These are phyloP conservation scores for Dacryopinax spathularia DNA, from an alignment of 768 basidiomycete species.

Conservation along the genomic window DNA sequence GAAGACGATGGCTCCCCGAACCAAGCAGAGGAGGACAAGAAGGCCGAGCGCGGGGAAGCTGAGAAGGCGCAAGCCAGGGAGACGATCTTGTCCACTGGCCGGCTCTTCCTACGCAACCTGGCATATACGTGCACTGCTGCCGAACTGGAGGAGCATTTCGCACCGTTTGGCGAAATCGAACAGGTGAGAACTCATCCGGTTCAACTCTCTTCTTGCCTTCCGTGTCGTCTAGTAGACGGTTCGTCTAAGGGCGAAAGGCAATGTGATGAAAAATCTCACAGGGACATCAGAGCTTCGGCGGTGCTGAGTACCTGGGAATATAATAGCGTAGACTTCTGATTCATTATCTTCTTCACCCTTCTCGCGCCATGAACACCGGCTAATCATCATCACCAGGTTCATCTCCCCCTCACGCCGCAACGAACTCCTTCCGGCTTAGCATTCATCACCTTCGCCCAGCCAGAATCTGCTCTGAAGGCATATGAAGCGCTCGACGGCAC, in stretches of 20 bases:
- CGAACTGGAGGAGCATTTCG: constrained; percentile 54
- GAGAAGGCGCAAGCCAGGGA: constrained; percentile 18
- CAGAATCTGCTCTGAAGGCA: constrained; percentile 46
- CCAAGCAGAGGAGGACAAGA: constrained; percentile 15
- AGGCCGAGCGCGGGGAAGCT: constrained; percentile 4
- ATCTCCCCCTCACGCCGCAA: constrained; percentile 38
- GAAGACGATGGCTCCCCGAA: constrained; percentile 25
- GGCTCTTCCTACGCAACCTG: constrained; percentile 91
- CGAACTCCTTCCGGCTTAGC: constrained; percentile 47
- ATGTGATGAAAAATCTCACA: constrained; percentile 36
- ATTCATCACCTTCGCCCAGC: constrained; percentile 38
- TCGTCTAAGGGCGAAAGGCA: background rate
- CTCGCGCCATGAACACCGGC: background rate
- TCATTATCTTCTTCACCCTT: constrained; percentile 8
- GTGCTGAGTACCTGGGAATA: constrained; percentile 46
- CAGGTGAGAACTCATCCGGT: constrained; percentile 42
- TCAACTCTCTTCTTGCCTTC: constrained; percentile 1
- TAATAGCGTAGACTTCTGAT: constrained; percentile 49
- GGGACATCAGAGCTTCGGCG: constrained; percentile 44
- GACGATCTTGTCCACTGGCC: constrained; percentile 54
- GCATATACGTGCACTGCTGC: constrained; percentile 65
- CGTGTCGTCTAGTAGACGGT: background rate
- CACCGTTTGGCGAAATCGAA: constrained; percentile 51
- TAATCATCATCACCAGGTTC: constrained; percentile 28
- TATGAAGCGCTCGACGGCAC: constrained; percentile 65